Conservation (phyloP, 2,329 filamentous ascomycete species). For the Cercospora berteroae region DNA sequence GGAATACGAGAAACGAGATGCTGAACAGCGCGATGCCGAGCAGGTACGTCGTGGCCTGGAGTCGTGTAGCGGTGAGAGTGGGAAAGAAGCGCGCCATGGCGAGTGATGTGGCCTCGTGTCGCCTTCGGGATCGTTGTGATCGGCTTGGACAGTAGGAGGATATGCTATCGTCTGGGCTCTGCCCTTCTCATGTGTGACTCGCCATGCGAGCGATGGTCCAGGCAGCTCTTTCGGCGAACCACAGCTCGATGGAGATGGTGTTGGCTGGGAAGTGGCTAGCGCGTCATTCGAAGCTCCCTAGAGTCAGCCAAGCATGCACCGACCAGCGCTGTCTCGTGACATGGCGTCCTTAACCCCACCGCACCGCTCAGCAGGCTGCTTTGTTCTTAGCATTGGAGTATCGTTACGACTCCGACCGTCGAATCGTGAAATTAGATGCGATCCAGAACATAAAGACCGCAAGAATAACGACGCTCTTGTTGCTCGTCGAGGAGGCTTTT, state of each 20-base stretch:
- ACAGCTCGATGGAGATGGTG: neutral
- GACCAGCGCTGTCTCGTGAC: neutral
- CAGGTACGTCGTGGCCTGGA: conserved; percentile 68
- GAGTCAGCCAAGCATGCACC: neutral
- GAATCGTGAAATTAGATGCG: too few species aligned
- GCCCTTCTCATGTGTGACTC: neutral
- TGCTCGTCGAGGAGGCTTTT: too few species aligned
- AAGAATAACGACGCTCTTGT: too few species aligned
- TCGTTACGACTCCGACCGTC: too few species aligned
- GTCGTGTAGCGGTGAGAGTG: conserved; percentile 54
- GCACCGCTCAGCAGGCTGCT: neutral
- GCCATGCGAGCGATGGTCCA: conserved; percentile 4
- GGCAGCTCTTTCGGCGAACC: neutral
- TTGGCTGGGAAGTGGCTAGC: conserved; percentile 2
- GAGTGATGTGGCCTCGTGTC: neutral
- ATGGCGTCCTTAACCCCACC: neutral
- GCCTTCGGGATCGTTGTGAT: neutral
- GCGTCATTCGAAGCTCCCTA: conserved; percentile 3
- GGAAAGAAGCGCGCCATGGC: conserved; percentile 35
- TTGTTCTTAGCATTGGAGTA: too few species aligned
- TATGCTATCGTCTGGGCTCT: neutral
- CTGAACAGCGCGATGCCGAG: conserved; percentile 80
- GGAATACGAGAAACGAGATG: conserved; percentile 85
- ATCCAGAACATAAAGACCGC: too few species aligned
- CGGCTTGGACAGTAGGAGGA: neutral